Evolutionary conservation across 1,139 yeast genomes (phyloP), one percentile per base, ranked within the genome.

Genomic region (Hansenula lynferdii): DNA sequence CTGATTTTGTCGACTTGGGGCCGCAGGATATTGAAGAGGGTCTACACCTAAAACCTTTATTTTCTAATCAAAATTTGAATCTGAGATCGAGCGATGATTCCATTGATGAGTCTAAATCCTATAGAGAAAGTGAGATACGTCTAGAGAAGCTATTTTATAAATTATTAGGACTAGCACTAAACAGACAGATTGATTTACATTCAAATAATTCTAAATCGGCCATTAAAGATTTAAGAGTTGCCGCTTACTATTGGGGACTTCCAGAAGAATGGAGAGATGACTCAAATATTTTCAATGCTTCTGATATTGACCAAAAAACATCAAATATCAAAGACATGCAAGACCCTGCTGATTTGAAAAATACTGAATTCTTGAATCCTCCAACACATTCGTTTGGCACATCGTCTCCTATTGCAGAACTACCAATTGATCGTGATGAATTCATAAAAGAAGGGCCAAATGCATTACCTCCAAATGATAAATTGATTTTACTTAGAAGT

Each of bases 1-100:
- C 42, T 3, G 61, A 56, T 11, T 42, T 72, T 10, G 60, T 63
- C 20, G 60, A 62, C 25, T 38, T 64, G 23, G 66, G 70, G 0
- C 78, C 80, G 11, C 72, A 68, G 42, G 76, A 72, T 47, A 60
- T 76, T 25, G 80, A 75, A 48, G 54, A 58, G 18, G 81, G 80
- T 1, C 56, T 75, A 31, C 63, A 72, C 21, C 53, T 75, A 28
- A 60, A 62, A 11, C 25, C 41, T 10, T 35, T 41, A 22, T 46
- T 46, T 21, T 29, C 41, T 43, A 36, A 58, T 43, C 45, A 44
- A 41, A 45, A 51, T 52, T 40, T 50, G 41, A 43, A 50, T 39
- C 49, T 54, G 42, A 24, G 35, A 35, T 43, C 27, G 4, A 30
- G 9, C 2, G 40, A 28, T 0, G 11, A 31, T 3, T 10, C 37